Base-by-base conservation (phyloP, 1,284 basidiomycete genomes). In the Schizophyllum commune region DNA sequence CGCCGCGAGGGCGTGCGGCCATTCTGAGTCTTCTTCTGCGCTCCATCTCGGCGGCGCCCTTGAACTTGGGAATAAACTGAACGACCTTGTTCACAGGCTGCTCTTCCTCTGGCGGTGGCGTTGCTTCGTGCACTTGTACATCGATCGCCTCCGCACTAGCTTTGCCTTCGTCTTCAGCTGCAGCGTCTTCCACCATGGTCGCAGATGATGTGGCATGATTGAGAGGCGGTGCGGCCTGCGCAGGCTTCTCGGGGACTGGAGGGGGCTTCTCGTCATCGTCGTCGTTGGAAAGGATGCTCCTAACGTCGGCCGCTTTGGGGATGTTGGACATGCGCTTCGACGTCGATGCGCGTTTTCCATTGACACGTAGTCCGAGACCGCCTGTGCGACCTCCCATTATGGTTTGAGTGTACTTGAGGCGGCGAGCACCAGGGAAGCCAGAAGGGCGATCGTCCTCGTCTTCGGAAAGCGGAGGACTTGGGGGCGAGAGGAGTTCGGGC, bases 321-420 rank as follows among this genome's bases (percentile, higher is more conserved):
- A 72, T 75, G 11, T 76, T 75, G 57, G 79, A 77, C 67, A 80
- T 70, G 61, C 79, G 74, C 66, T 81, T 79, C 5, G 81, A 81
- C 1, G 76, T 73, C 8, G 83, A 82, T 0, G 70, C 70, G 20
- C 83, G 74, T 62, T 83, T 82, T 4, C 79, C 88, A 17, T 80
- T 74, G 5, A 91, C 86, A 21, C 89, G 80, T 74, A 92, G 82
- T 0, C 91, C 91, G 0, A 85, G 72, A 0, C 80, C 86, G 4
- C 86, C 86, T 0, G 79, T 77, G 33, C 80, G 78, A 15, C 80
- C 79, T 1, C 83, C 89, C 80, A 94, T 87, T 68, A 96, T 96
- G 0, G 94, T 96, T 67, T 89, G 85, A 4, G 89, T 90, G 70
- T 95, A 89, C 68, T 88, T 90, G 64, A 96, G 78, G 4, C 83